Evolutionary conservation across 176 grass and related monocot genomes (phyloP), one percentile per base, ranked within the genome.

Genomic region (Rhynchospora pubera): DNA sequence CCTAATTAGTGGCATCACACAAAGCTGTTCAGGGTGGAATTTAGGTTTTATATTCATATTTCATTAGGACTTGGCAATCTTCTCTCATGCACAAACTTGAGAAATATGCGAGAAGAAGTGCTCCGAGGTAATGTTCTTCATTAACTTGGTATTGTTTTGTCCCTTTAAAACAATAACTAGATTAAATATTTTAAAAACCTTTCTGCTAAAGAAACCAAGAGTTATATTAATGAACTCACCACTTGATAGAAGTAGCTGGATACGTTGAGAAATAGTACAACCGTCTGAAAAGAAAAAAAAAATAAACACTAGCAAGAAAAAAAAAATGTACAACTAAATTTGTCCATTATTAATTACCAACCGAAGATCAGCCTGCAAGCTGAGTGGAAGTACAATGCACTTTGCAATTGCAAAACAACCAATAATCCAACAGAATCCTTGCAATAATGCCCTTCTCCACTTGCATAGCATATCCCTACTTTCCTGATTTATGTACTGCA

Each of bases 361-460:
- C 34, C 7, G n/a, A 73, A 73, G 69, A 9, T 73, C 69, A 73
- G 18, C 69, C 65, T 34, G 7, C 21, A 72, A 52, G 34, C 69
- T 23, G 12, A 42, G 9, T 57, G 30, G 73, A 23, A 78, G 10
- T 48, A 78, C 19, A 23, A 22, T 15, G 34, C 15, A 53, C 16
- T 14, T 24, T 78, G n/a, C n/a, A 83, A 87, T 89, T 93, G 83
- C 89, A 97, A 84, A 97, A 85, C 58, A 97, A 85, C 58, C 93
- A 97, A 26, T 80, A 86, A n/a, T 77, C 85, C 56, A 82, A 85
- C 68, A 97, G 60, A 34, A 93, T 61, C 60, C 77, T 88, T 26
- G 78, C 83, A 44, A 97, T 86, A 1, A 93, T 87, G 43, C 93
- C 93, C 42, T 93, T 86, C 71, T 91, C 91, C 77, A 97, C 51